Base-by-base conservation (phyloP, 2,329 filamentous ascomycete species). In the Hymenotorrendiella dingleyae region DNA sequence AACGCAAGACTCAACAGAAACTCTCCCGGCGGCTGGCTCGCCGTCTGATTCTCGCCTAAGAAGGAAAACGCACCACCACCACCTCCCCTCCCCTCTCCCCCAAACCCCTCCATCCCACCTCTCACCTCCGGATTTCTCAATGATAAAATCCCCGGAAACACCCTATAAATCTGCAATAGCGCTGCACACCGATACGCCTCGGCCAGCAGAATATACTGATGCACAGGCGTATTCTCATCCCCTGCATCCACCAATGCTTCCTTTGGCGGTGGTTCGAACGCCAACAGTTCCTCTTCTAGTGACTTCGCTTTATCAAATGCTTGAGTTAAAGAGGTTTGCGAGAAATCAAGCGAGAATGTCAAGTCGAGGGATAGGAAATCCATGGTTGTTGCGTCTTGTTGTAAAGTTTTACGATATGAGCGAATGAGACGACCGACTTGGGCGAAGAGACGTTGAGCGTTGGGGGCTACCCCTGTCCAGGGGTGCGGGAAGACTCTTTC, bases 191-290 rank as follows among this genome's bases (percentile, higher is more conserved):
- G 48, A 38, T 55, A 59, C 10, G 49, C 46, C 47, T 59, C 56
- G n/a, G 55, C 55, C 2, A 58, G 50, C 3, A 53, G 30, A n/a
- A 58, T 49, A 20, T 59, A 59, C 36, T 59, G 56, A 14, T 57
- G 45, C 3, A 59, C 54, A 2, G 56, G 56, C 0, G 55, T 59
- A 24, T 58, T 58, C 19, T 54, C 49, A 30, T 59, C 56, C 6
- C 56, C 56, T 5, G 56, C 50, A 45, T 59, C 55, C 6, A 59
- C 46, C 14, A 59, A 52, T 21, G 36, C 49, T 2, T 42, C 33
- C 21, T 40, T 27, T 4, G 46, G 30, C 1, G 55, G 56, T n/a
- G 53, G 46, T 32, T 53, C 48, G 19, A 57, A 53, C 0, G 50
- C 37, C 9, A 59, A 45, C 8, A 59, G 38, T 36, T 58, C 46